phyloP scores from a whole-genome alignment of 2,329 filamentous ascomycete species.

The Aplosporella prunicola region DNA sequence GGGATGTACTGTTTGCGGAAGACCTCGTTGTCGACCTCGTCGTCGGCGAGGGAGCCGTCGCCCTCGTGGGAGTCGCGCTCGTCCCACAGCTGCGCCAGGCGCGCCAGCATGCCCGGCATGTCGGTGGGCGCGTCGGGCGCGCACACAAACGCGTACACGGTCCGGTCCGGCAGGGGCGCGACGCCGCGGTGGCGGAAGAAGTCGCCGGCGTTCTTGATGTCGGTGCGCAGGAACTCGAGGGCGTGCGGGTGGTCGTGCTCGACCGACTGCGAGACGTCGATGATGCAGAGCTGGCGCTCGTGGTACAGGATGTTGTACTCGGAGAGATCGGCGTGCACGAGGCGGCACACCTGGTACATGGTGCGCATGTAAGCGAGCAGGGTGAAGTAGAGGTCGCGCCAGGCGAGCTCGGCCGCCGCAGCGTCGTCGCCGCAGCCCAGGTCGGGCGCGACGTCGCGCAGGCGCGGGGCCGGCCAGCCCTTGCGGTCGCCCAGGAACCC shows the following conservation, averaged over 20 bases:
- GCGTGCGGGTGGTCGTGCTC: conserved; percentile 92
- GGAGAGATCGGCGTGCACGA: conserved; percentile 93
- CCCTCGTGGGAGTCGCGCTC: conserved; percentile 40
- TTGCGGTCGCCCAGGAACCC: conserved; percentile 79
- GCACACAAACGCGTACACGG: conserved; percentile 78
- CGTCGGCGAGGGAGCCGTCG: conserved; percentile 36
- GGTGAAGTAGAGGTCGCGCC: conserved; percentile 71
- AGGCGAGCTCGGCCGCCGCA: conserved; percentile 53
- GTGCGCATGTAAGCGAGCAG: conserved; percentile 81
- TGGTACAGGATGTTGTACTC: conserved; percentile 98
- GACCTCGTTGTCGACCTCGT: conserved; percentile 78
- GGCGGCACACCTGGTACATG: conserved; percentile 82
- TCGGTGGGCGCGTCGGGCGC: conserved; percentile 48
- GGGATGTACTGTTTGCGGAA: conserved; percentile 96
- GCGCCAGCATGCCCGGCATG: conserved; percentile 50
- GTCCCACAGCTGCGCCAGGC: conserved; percentile 59
- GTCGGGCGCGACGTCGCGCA: conserved; percentile 73
- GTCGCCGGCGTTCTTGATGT: conserved; percentile 92
- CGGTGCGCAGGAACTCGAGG: conserved; percentile 91
- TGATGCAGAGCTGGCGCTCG: conserved; percentile 74
- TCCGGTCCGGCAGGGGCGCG: conserved; percentile 66
- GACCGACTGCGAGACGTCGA: conserved; percentile 95
- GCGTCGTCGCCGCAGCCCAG: conserved; percentile 45
- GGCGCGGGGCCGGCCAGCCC: conserved; percentile 76
- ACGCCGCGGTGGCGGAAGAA: conserved; percentile 86